Evolutionary conservation across 2,329 filamentous ascomycete genomes (phyloP), one percentile per base, ranked within the genome.

Genomic region (Sclerotinia trifoliorum): DNA sequence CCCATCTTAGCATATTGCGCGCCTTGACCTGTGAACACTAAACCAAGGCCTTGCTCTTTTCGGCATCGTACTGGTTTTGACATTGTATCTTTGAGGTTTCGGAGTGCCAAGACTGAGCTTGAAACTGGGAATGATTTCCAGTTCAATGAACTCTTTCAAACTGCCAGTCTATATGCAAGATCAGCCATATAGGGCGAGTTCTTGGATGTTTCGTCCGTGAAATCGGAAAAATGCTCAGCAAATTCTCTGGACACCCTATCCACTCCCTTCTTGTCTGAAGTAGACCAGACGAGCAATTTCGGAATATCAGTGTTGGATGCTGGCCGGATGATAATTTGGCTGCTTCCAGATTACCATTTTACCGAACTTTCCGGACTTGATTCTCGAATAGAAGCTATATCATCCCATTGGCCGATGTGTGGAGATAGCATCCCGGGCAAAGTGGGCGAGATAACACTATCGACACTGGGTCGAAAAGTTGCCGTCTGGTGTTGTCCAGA

Each of bases 21-120:
- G 13, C 75, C 75, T n/a, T 76, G 75, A 44, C 75, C 75, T 3
- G 75, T 74, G 67, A 75, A 76, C 10, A 75, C 69, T 51, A 70
- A 72, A 3, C 66, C 69, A 17, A 71, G 17, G 24, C 32, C 56
- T 11, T 17, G 65, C 48, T 10, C n/a, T 42, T 39, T 29, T 5
- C 19, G 44, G 5, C n/a, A 48, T 11, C 24, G 26, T 6, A 35
- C n/a, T 13, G 29, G 26, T 24, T 39, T 58, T 35, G 29, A 29
- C 10, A 58, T 49, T 21, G 46, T 49, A 19, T 49, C 7, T n/a
- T 49, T 49, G 7, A 49, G 46, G 13, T 46, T 68, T 51, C 24
- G 56, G 19, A 17, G 13, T 2, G 21, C 32, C 11, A 29, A 21
- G 19, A 21, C 49, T 35, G 57, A 48, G 57, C 57, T 44, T 13